These are phyloP conservation scores for Fusarium abutilonis DNA, from an alignment of 2,329 filamentous ascomycete genomes.

Conservation along the genomic window DNA sequence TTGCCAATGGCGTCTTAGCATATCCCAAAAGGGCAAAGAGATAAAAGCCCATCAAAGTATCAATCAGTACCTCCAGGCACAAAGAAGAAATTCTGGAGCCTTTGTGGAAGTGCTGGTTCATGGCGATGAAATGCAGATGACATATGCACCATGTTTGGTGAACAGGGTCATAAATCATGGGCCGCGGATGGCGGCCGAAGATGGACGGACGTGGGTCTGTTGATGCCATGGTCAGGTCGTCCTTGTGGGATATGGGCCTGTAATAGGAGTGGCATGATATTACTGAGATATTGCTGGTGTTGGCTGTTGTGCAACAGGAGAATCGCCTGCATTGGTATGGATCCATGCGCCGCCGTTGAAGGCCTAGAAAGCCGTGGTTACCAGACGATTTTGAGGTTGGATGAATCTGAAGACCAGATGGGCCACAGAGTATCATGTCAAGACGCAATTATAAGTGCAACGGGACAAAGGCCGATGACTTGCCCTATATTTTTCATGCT, in stretches of 20 bases:
- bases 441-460: background rate
- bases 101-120: conserved; percentile 2
- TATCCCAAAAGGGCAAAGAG: conserved; percentile 27
- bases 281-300: conserved; percentile 8
- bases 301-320: conserved; percentile 5
- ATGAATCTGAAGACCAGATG: background rate
- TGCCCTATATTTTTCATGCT: background rate
- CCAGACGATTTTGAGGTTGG: background rate
- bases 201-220: background rate
- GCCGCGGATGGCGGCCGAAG: conserved; percentile 8
- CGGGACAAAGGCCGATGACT: background rate
- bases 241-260: conserved; percentile 5
- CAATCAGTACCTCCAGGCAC: conserved; percentile 23
- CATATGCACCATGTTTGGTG: background rate
- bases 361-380: background rate
- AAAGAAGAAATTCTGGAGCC: background rate
- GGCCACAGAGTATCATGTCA: background rate
- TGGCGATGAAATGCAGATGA: conserved; percentile 1
- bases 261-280: conserved; percentile 9
- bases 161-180: conserved; percentile 24
- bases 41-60: conserved; percentile 16
- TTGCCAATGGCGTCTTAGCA: conserved; percentile 25
- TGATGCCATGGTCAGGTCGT: background rate
- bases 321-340: conserved; percentile 7
- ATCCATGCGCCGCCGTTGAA: conserved; percentile 9